A percentile compares a stretch with the other conserved stretches of the same genome.
These are phyloP conservation scores for Ampelocalamus luodianensis DNA, from an alignment of 176 grass and related monocot species.

Conservation along the genomic window DNA sequence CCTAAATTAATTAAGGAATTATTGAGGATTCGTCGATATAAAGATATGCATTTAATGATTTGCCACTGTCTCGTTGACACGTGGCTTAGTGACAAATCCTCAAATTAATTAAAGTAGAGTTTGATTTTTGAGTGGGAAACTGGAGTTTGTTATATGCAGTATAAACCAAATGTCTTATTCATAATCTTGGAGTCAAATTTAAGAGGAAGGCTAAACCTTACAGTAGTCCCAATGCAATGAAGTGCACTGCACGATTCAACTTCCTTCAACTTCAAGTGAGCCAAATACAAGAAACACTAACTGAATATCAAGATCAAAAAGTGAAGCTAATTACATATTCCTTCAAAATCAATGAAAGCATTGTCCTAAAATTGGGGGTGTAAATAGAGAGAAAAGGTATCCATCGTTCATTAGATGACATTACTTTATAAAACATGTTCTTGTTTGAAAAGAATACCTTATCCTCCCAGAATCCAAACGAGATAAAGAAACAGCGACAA, in stretches of 20 bases:
- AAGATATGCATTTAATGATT: no score
- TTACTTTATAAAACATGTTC: no score
- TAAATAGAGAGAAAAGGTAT: neutral
- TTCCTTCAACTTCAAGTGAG: neutral
- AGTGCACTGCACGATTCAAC: neutral
- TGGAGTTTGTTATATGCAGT: neutral
- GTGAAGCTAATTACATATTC: slow-evolving; percentile 3
- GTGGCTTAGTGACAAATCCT: no score
- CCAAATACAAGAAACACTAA: neutral
- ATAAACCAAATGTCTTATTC: neutral
- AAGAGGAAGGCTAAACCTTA: neutral
- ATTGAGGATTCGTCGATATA: no score
- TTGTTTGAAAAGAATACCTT: neutral
- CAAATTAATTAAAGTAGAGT: slow-evolving; percentile 35
- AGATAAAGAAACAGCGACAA: slow-evolving; percentile 12
- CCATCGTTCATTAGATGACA: neutral
- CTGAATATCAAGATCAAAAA: neutral
- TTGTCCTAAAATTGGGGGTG: neutral
- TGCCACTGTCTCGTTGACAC: no score
- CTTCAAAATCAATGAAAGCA: neutral
- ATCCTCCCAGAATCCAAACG: neutral
- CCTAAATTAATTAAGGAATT: slow-evolving; percentile 2
- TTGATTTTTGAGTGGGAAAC: neutral
- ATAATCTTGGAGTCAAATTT: slow-evolving; percentile 5
- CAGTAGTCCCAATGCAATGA: slow-evolving; percentile 5